Conservation (phyloP, 306 rosid species). For the Vigna nakashimae region DNA sequence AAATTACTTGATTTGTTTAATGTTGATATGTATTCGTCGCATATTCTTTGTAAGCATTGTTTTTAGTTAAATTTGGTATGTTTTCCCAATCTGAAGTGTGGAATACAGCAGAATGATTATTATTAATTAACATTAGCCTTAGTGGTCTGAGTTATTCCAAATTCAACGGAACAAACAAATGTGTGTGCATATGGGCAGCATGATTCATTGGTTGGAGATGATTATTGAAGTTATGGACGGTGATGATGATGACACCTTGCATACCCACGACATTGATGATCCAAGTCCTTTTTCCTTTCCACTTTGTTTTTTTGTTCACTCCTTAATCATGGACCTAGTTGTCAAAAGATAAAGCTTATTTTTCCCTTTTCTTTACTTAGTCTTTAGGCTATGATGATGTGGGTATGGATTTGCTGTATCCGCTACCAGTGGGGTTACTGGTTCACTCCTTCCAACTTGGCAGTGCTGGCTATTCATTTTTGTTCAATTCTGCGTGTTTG, state of each 20-base stretch:
- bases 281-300: not conserved
- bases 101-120: constrained; percentile 5
- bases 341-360: constrained; percentile 40
- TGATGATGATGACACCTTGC: constrained; percentile 30
- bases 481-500: too few species aligned
- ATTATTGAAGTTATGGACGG: constrained; percentile 24
- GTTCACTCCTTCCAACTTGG: too few species aligned
- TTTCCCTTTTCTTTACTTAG: constrained; percentile 6
- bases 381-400: constrained; percentile 19
- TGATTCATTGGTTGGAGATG: constrained; percentile 12
- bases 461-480: too few species aligned
- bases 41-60: constrained; percentile 33
- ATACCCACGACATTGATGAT: constrained; percentile 37
- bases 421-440: not conserved
- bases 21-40: constrained; percentile 5
- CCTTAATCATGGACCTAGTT: constrained; percentile 43
- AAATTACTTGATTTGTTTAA: constrained; percentile 33
- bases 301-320: not conserved
- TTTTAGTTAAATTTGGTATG: constrained; percentile 1
- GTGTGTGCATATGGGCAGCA: not conserved
- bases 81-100: constrained; percentile 11
- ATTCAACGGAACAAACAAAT: not conserved
- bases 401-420: constrained; percentile 3
- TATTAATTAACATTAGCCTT: not conserved
- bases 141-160: not conserved